Percentiles rank a stretch among this genome's conserved stretches.
phyloP scores from a whole-genome alignment of 2,329 filamentous ascomycete genomes.

The Stemphylium vesicarium region DNA sequence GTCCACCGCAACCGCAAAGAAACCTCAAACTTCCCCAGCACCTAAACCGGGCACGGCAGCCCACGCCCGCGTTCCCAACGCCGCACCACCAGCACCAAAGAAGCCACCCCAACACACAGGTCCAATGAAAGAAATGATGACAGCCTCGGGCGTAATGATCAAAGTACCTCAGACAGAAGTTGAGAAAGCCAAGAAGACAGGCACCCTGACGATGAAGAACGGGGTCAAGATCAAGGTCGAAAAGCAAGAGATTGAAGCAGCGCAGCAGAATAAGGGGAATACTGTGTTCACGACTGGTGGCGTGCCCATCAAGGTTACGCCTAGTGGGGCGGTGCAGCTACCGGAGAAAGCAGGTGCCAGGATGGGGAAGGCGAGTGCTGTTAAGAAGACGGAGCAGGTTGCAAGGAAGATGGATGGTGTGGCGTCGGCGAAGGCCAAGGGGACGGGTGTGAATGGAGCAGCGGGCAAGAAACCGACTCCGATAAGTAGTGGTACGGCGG shows the following conservation, averaged over 20 bases:
- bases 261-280: constrained; percentile 34
- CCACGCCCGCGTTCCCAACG: constrained; percentile 11
- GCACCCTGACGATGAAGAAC: constrained; percentile 38
- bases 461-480: neutral
- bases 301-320: constrained; percentile 42
- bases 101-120: constrained; percentile 26
- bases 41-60: constrained; percentile 17
- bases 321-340: constrained; percentile 32
- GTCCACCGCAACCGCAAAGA: constrained; percentile 23
- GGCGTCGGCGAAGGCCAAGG: neutral
- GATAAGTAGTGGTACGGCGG: neutral
- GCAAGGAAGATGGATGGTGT: too few relatives aligned
- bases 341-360: constrained; percentile 16
- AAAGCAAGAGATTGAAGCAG: constrained; percentile 42
- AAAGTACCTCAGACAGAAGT: constrained; percentile 41
- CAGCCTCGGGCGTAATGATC: constrained; percentile 42
- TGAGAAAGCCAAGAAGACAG: constrained; percentile 41
- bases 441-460: neutral
- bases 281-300: constrained; percentile 40
- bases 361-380: neutral
- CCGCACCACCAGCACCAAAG: constrained; percentile 8
- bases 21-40: constrained; percentile 2
- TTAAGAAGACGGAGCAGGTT: too few relatives aligned
- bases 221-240: constrained; percentile 40
- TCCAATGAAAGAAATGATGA: constrained; percentile 39